These are phyloP conservation scores for Priceomyces castillae DNA, from an alignment of 805 yeast genomes.

Conservation along the genomic window DNA sequence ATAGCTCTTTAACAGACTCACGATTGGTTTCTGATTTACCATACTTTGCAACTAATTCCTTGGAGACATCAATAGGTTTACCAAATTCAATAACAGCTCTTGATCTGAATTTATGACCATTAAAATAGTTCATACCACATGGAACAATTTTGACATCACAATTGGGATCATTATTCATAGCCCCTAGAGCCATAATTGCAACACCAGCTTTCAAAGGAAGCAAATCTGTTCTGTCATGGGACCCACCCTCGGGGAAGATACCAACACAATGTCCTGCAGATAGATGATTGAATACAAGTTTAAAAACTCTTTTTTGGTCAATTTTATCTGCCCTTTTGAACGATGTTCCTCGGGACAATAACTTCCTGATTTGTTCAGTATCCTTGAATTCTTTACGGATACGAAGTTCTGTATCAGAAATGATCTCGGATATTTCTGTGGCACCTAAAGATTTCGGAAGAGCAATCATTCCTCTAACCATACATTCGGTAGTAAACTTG, in stretches of 20 bases:
- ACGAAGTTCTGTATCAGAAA: conserved; percentile 67
- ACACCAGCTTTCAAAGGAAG: conserved; percentile 96
- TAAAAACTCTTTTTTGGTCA: conserved; percentile 81
- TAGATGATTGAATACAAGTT: conserved; percentile 79
- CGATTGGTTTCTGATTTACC: conserved; percentile 61
- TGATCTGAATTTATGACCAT: conserved; percentile 91
- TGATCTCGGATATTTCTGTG: conserved; percentile 62
- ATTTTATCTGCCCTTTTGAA: conserved; percentile 79
- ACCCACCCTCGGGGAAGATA: conserved; percentile 97
- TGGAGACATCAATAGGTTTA: conserved; percentile 65
- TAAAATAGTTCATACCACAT: conserved; percentile 96
- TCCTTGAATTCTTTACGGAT: conserved; percentile 69
- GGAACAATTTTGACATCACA: conserved; percentile 87
- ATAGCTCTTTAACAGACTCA: conserved; percentile 68
- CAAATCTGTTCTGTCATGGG: conserved; percentile 90
- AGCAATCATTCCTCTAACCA: conserved; percentile 64
- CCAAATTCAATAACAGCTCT: conserved; percentile 96
- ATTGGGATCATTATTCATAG: conserved; percentile 73
- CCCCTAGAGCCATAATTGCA: conserved; percentile 96
- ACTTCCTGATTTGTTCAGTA: conserved; percentile 38
- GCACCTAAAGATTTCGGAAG: conserved; percentile 78
- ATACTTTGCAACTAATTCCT: conserved; percentile 61
- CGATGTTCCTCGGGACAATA: conserved; percentile 50
- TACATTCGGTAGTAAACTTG: conserved; percentile 59
- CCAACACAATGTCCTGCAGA: conserved; percentile 81